phyloP scores from a whole-genome alignment of 2,329 filamentous ascomycete genomes.

The Colletotrichum chrysophilum region DNA sequence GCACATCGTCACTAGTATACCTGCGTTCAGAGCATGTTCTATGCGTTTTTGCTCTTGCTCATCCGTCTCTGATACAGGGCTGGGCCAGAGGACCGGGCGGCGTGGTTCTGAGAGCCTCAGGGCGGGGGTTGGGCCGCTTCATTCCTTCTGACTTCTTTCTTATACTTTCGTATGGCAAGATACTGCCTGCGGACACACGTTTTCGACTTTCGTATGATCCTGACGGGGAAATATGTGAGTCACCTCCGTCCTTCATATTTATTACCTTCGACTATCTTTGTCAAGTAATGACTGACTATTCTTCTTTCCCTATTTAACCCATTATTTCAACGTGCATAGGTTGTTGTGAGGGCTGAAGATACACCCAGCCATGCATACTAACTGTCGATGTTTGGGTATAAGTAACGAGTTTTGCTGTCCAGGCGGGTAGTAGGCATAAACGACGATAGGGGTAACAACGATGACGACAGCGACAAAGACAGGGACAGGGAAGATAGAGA shows the following conservation, averaged over 20 bases:
- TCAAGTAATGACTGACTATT: not conserved
- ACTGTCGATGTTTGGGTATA: not conserved
- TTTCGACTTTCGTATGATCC: not conserved
- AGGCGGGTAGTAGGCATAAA: not conserved
- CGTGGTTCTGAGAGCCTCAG: not conserved
- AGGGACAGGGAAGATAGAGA: not conserved
- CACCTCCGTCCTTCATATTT: not conserved
- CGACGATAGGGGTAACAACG: not conserved
- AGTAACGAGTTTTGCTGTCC: not conserved
- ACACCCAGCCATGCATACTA: accelerated
- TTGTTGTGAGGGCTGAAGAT: not conserved
- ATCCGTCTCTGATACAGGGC: not conserved
- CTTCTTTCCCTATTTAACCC: not conserved
- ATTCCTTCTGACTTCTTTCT: not conserved
- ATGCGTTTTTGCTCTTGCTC: not conserved
- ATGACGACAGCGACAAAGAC: not conserved
- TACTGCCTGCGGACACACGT: not conserved
- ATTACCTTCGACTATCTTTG: not conserved
- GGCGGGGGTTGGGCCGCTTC: accelerated
- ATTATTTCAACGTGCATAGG: not conserved
- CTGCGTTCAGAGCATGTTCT: not conserved
- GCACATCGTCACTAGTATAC: not conserved
- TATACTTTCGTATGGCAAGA: not conserved
- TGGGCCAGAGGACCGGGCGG: not conserved
- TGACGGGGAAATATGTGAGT: not conserved